Conservation (phyloP, 1,284 basidiomycete genomes). For the Pseudozyma sp. region DNA sequence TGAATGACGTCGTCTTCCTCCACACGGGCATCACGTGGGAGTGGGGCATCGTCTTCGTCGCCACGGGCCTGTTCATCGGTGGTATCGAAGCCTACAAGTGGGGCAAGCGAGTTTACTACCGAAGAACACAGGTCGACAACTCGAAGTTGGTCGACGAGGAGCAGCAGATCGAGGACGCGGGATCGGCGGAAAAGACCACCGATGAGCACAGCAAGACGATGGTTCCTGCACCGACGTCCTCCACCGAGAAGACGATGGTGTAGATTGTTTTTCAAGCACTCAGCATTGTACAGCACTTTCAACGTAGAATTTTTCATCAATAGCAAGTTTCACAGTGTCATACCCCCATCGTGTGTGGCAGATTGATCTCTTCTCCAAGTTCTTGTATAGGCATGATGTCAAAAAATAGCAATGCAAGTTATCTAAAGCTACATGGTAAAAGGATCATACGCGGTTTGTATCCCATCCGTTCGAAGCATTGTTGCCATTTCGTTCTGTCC, state of each 20-base stretch:
- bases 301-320: conserved; percentile 10
- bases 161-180: conserved; percentile 11
- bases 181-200: conserved; percentile 5
- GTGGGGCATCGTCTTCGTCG: conserved; percentile 67
- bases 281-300: conserved; percentile 3
- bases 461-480: too few species aligned
- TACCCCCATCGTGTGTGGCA: not conserved
- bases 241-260: conserved; percentile 26
- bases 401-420: too few species aligned
- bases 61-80: conserved; percentile 57
- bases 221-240: conserved; percentile 22
- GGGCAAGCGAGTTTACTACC: conserved; percentile 56
- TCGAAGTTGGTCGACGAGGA: conserved; percentile 44
- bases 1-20: conserved; percentile 68
- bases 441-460: too few species aligned
- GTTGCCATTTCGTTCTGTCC: too few species aligned
- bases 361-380: too few species aligned
- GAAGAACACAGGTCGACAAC: conserved; percentile 20
- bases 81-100: conserved; percentile 65
- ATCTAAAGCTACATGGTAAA: too few species aligned
- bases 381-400: too few species aligned
- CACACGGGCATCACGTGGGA: conserved; percentile 64
- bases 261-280: not conserved
- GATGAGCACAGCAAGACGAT: conserved; percentile 36
- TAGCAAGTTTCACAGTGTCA: not conserved